phyloP scores from a whole-genome alignment of 805 yeast genomes.

The Candida maltosa region DNA sequence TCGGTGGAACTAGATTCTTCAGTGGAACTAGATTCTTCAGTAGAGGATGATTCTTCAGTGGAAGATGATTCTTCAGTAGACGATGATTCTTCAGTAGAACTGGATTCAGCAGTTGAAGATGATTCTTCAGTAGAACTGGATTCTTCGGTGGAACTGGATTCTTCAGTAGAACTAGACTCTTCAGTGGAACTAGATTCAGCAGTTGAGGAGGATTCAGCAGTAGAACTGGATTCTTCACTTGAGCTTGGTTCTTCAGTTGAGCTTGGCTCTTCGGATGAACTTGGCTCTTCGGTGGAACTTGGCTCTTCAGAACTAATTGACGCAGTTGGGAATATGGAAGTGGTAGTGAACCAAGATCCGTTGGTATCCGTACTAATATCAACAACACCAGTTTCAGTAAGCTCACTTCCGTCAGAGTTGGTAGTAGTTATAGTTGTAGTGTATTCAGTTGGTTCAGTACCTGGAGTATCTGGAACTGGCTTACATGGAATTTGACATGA shows the following conservation, averaged over 20 bases:
- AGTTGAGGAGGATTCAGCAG: neutral
- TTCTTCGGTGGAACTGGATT: neutral
- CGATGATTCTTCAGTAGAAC: neutral
- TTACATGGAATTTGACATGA: slow-evolving; percentile 13
- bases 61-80: neutral
- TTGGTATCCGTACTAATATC: neutral
- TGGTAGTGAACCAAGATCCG: neutral
- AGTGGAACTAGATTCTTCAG: too few relatives aligned
- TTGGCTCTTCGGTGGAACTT: neutral
- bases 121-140: too few relatives aligned
- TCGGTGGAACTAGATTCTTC: too few relatives aligned
- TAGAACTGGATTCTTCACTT: neutral
- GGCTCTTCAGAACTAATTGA: slow-evolving; percentile 1
- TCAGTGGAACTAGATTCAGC: neutral
- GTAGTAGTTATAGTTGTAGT: neutral
- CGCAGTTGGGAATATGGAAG: neutral
- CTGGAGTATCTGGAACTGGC: slow-evolving; percentile 9
- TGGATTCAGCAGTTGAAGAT: too few relatives aligned
- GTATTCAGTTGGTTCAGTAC: slow-evolving; percentile 8
- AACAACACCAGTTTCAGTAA: neutral
- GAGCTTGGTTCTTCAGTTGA: neutral
- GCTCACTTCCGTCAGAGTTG: neutral
- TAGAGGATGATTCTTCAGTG: neutral
- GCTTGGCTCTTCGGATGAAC: neutral
- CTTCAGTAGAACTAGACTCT: neutral